Evolutionary conservation across 352 stramenopile genomes (phyloP), one percentile per base, ranked within the genome.

Genomic region (Blastocystis sp.): DNA sequence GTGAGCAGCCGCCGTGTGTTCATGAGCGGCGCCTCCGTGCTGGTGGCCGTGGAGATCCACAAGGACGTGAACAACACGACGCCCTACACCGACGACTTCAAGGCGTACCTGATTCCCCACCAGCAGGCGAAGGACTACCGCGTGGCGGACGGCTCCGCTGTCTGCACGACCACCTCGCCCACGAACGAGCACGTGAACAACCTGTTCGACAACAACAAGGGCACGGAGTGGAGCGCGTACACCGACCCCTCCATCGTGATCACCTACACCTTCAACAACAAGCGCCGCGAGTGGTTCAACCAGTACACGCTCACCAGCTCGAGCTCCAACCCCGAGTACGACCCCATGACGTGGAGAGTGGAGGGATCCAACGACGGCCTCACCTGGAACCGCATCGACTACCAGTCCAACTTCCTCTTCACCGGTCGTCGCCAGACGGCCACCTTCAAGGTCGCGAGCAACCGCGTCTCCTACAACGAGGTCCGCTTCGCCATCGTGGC

Each of bases 21-120:
- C 16, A 29, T 89, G 31, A 80, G 63, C 50, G 79, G 31, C 16
- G 21, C 79, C 10, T 80, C 79, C 3, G 60, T 89, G 24, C 12
- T 65, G 50, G n/a, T 89, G 16, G 79, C 79, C 29, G 61, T 89
- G 4, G 79, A 89, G 67, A 80, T 89, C 60, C 79, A 89, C 60
- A 62, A 39, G 24, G 29, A 74, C 63, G 31, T 50, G 26, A 85
- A 85, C 74, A 4, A 51, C n/a, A 85, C 74, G 33, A 29, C 1
- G 26, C 24, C 13, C 4, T 59, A 62, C 37, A 35, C 37, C n/a
- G 74, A 85, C 61, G 74, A 85, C 29, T 85, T 85, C 74, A 85
- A 85, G 74, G 74, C 74, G n/a, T 85, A 85, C 60, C 33, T 85
- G 33, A 62, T 85, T 31, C 74, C 74, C 21, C 45, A 67, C 13